These are phyloP conservation scores for Macrolepiota fuliginosa DNA, from an alignment of 768 basidiomycete genomes.

Conservation along the genomic window DNA sequence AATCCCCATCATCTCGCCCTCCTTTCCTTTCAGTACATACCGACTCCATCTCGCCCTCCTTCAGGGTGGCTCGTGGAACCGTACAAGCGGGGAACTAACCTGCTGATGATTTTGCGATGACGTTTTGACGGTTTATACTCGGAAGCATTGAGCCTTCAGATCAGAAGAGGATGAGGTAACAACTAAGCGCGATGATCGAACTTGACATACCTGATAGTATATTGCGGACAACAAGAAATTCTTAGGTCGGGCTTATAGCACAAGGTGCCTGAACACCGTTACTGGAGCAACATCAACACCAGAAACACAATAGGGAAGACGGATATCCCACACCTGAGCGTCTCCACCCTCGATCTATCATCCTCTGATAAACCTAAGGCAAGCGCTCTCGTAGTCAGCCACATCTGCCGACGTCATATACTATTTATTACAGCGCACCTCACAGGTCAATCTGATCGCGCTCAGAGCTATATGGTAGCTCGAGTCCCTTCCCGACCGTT, in stretches of 20 bases:
- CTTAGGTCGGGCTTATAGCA: constrained; percentile 88
- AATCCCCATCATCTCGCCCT: constrained; percentile 25
- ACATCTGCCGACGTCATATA: background rate
- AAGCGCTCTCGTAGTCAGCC: background rate
- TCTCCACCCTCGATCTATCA: constrained; percentile 87
- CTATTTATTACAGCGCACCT: constrained; percentile 34
- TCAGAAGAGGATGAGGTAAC: background rate
- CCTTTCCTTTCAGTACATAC: constrained; percentile 49
- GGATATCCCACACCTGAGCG: constrained; percentile 55
- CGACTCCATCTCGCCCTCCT: constrained; percentile 64
- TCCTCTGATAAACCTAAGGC: constrained; percentile 69
- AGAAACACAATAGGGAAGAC: background rate
- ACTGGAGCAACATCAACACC: background rate
- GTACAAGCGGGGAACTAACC: constrained; percentile 36
- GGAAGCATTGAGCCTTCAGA: constrained; percentile 58
- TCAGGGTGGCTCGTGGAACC: background rate
- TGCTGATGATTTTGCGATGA: constrained; percentile 71
- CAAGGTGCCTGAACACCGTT: constrained; percentile 46
- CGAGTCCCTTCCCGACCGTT: constrained; percentile 38
- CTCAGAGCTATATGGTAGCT: constrained; percentile 47
- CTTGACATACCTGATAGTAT: constrained; percentile 77
- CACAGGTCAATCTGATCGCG: constrained; percentile 51
- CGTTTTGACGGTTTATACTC: constrained; percentile 69
- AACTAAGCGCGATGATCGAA: constrained; percentile 6
- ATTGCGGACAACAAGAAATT: constrained; percentile 87